These are phyloP conservation scores for Fremontodendron californicum DNA, from an alignment of 345 rosid genomes.

Conservation along the genomic window DNA sequence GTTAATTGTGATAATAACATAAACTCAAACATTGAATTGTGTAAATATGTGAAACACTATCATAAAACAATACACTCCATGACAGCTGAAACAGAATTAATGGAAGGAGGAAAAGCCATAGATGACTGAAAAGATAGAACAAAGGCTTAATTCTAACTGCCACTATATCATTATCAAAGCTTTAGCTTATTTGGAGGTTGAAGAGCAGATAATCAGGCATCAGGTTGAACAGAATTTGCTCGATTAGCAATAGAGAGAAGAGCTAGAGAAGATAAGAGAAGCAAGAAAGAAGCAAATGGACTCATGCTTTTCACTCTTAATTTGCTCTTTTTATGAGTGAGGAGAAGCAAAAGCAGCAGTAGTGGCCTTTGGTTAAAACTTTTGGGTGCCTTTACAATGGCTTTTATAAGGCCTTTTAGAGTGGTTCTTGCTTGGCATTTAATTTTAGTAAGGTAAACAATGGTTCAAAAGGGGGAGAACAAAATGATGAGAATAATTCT, in stretches of 20 bases:
- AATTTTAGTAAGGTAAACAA: constrained; percentile 29
- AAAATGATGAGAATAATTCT: constrained; percentile 38
- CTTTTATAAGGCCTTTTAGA: constrained; percentile 45
- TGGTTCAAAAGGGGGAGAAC: constrained; percentile 35
- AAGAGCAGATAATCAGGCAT: constrained; percentile 23
- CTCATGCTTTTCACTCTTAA: constrained; percentile 28
- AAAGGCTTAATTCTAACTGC: background rate
- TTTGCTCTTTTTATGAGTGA: background rate
- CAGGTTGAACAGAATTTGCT: constrained; percentile 36
- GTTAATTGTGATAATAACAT: no score
- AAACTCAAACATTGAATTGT: background rate
- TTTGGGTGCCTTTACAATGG: constrained; percentile 28
- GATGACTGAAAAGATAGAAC: background rate
- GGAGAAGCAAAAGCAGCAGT: background rate
- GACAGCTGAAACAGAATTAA: background rate
- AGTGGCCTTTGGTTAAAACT: constrained; percentile 15
- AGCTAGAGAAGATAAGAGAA: constrained; percentile 34
- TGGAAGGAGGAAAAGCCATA: background rate
- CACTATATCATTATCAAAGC: background rate
- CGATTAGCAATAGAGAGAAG: constrained; percentile 34
- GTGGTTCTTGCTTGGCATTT: constrained; percentile 51
- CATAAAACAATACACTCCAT: constrained; percentile 4
- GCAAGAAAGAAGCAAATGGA: constrained; percentile 30
- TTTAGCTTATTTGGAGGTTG: background rate
- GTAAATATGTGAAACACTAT: background rate